Evolutionary conservation across 768 basidiomycete genomes (phyloP).

Genomic region (Boletus sp.): DNA sequence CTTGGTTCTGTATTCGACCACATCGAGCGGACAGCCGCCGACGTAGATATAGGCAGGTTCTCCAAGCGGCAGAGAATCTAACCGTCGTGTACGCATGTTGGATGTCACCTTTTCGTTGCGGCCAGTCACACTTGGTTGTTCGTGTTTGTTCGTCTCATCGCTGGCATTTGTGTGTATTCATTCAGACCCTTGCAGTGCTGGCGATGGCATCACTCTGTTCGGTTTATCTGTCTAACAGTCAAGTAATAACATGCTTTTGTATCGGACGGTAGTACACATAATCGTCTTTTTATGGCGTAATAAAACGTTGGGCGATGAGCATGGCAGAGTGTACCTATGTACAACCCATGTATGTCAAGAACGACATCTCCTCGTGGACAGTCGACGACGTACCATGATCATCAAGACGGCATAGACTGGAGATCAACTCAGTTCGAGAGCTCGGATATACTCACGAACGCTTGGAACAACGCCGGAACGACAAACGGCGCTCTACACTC

Average conservation of each 20-base stretch:
- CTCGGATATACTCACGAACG: conserved; percentile 50
- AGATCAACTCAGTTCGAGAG: conserved; percentile 30
- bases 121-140: neutral
- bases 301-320: neutral
- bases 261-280: conserved; percentile 13
- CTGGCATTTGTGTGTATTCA: conserved; percentile 1
- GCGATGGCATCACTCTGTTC: conserved; percentile 1
- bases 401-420: no score
- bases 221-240: neutral
- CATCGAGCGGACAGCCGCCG: conserved; percentile 31
- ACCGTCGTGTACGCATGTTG: neutral
- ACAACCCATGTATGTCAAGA: neutral
- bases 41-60: conserved; percentile 24
- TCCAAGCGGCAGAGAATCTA: conserved; percentile 30
- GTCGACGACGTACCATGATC: no score
- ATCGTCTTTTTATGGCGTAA: conserved; percentile 10
- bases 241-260: conserved; percentile 11
- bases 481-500: conserved; percentile 56
- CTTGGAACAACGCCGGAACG: conserved; percentile 54
- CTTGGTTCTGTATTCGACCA: conserved; percentile 35
- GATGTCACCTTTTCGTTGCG: neutral
- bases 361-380: no score
- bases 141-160: neutral
- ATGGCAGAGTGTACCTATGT: neutral
- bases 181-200: neutral